Evolutionary conservation across 257 asterid species (phyloP), one percentile per base, ranked within the genome.

Genomic region (Paraleonurus japonicus): DNA sequence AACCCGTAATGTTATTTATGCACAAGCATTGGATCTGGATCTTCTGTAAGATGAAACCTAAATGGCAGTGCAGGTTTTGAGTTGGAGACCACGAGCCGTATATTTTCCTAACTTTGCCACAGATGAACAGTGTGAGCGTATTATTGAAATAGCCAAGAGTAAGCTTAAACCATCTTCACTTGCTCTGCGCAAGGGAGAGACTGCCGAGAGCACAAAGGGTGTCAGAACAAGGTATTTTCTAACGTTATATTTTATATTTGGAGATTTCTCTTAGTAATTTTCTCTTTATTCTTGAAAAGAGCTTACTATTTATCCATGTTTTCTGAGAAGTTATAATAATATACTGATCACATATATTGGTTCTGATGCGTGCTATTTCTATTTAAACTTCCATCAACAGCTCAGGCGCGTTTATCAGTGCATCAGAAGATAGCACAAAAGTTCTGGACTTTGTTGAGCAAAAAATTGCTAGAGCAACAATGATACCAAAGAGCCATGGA

Each of bases 41-140:
- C n/a, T n/a, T n/a, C n/a, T n/a, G n/a, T n/a, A n/a, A 53, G 45
- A 9, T 8, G 48, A 54, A 70, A 35, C 41, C 33, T 30, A 55
- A 16, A 59, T 47, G 60, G 47, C 53, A 28, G 67, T 60, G 83
- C 75, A 92, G 98, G 78, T 90, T 32, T 77, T 92, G 87, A 92
- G 98, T 77, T 86, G 95, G 98, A 82, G 53, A 19, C 98, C 98
- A n/a, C 87, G 97, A 17, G 91, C 93, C 30, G 16, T 90, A 15
- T 85, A 90, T 79, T 92, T 81, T 71, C 93, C 96, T 23, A 81
- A 88, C 74, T 92, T 92, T 74, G 98, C 94, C 17, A 83, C 91
- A 39, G 85, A 70, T 12, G 83, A 90, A 69, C 95, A 90, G 81
- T 92, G 98, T 72, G 79, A 88, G 77, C 69, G 71, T 50, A 76